Conservation (phyloP, 805 yeast species). For the Teunomyces stri region DNA sequence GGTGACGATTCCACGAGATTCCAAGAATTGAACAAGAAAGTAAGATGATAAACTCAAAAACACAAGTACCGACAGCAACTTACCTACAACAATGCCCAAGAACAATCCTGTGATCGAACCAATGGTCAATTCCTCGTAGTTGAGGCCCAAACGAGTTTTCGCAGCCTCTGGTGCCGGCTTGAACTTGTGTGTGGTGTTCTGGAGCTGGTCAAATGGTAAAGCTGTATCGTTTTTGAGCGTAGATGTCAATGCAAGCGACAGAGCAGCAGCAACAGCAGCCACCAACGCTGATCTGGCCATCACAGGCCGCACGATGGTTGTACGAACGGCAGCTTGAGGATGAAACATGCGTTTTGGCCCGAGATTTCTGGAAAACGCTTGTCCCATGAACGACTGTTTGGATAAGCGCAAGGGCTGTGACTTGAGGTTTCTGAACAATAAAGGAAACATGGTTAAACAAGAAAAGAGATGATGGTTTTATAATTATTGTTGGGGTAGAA, state of each 20-base stretch:
- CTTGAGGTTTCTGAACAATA: neutral
- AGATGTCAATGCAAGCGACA: neutral
- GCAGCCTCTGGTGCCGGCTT: neutral
- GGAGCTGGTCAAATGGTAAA: neutral
- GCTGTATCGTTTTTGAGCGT: constrained; percentile 10
- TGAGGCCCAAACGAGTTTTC: constrained; percentile 38
- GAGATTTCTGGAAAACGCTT: neutral
- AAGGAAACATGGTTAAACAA: neutral
- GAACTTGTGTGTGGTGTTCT: neutral
- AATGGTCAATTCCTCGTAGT: constrained; percentile 60
- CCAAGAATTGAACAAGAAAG: constrained; percentile 50
- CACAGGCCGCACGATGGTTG: constrained; percentile 1
- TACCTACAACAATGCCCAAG: constrained; percentile 60
- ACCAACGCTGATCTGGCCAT: constrained; percentile 2
- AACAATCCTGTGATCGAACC: constrained; percentile 64
- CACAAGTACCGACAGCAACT: constrained; percentile 53
- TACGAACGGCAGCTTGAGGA: neutral
- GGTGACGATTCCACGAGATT: constrained; percentile 50
- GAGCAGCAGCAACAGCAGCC: constrained; percentile 9
- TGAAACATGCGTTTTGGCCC: neutral
- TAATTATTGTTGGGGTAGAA: constrained; percentile 4
- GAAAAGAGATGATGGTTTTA: too few species aligned
- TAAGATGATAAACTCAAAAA: constrained; percentile 44
- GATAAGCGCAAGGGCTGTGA: neutral
- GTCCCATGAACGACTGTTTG: neutral